These are phyloP conservation scores for Pseudopyrenochaeta lycopersici DNA, from an alignment of 2,329 filamentous ascomycete genomes.

Conservation along the genomic window DNA sequence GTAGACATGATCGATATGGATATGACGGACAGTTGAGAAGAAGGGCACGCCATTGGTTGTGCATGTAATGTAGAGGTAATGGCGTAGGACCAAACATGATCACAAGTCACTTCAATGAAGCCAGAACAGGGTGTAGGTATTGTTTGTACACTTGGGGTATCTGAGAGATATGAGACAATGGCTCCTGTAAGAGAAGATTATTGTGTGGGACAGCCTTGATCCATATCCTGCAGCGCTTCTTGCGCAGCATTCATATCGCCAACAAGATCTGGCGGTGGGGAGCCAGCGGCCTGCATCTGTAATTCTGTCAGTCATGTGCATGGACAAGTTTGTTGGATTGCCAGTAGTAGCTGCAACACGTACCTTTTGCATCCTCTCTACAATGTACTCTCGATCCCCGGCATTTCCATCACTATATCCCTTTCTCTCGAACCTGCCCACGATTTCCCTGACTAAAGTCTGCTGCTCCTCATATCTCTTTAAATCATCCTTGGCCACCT, in stretches of 20 bases:
- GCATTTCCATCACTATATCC: conserved; percentile 84
- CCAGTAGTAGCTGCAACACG: background rate
- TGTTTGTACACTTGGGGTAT: conserved; percentile 35
- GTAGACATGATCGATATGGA: conserved; percentile 51
- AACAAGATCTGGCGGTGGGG: conserved; percentile 88
- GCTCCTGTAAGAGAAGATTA: conserved; percentile 42
- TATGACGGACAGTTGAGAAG: conserved; percentile 32
- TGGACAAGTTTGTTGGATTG: background rate
- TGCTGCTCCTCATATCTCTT: conserved; percentile 85
- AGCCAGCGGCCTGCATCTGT: conserved; percentile 96
- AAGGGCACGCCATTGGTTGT: too few relatives aligned
- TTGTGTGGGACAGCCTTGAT: conserved; percentile 70
- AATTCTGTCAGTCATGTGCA: conserved; percentile 11
- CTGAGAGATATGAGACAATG: conserved; percentile 15
- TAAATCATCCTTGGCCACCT: conserved; percentile 73
- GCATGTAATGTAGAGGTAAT: too few relatives aligned
- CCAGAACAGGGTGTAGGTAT: background rate
- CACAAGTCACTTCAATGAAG: background rate
- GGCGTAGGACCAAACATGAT: background rate
- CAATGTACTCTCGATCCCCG: conserved; percentile 87
- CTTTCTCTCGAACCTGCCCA: conserved; percentile 83
- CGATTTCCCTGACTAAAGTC: conserved; percentile 82
- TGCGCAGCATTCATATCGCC: conserved; percentile 88
- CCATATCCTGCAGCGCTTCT: conserved; percentile 67
- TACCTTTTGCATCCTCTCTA: conserved; percentile 98